Base-by-base conservation (phyloP, 1,284 basidiomycete genomes). In the Coniferiporia weirii region DNA sequence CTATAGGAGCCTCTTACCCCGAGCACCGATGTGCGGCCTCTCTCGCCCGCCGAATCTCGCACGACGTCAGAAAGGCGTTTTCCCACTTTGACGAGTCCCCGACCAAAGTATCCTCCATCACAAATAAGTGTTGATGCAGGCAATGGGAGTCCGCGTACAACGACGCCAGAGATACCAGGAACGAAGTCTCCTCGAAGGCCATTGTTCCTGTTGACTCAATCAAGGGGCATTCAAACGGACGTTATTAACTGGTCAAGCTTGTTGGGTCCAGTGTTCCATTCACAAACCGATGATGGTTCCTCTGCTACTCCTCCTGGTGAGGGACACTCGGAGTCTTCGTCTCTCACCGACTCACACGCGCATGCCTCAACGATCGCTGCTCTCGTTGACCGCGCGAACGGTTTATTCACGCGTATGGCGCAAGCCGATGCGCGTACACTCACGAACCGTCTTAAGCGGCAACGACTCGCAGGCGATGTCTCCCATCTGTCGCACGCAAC, bases 391-490 rank as follows among this genome's bases (percentile, higher is more conserved):
- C 87, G 88, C 64, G 76, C 90, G 55, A 72, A 78, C 32, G 76
- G 81, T 27, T 74, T 97, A 10, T 77, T 92, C 54, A 80, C 77
- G 56, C 84, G 89, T 17, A 79, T 98, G 63, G 75, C 81, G 15
- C 85, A 90, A 64, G 88, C 95, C 1, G 95, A 99, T 66, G 87
- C 95, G 0, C 79, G 90, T 32, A 95, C 93, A 0, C 78, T 99
- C 44, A 91, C 91, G 47, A 89, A 90, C 60, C 85, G 96, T 13
- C 78, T 99, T 47, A 96, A 95, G 72, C 87, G 94, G 50, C 96
- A 98, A 65, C 84, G 95, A 67, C 79, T 98, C 1, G 87, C 91
- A 2, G 84, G 87, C 46, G 95, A 98, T 66, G 82, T 98, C 17
- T 83, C 85, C 13, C 92, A 98, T 68, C 78, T 98, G 15, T 95